Percentiles rank a stretch among this genome's conserved stretches.
Evolutionary conservation across 2,329 filamentous ascomycete species (phyloP).

Genomic region (Fusarium annulatum): DNA sequence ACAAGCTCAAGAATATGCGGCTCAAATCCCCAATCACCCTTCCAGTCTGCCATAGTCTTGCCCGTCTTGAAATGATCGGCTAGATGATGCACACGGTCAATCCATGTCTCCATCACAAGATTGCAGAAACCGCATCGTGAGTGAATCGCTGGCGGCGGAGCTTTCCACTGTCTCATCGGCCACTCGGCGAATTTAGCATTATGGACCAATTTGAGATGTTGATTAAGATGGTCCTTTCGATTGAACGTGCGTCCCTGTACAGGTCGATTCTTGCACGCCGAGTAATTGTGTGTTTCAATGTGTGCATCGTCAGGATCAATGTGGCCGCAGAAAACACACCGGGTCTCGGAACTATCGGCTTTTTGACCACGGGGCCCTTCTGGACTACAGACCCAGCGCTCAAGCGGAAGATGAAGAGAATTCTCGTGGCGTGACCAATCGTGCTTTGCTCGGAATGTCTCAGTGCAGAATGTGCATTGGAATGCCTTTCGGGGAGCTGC

Average conservation of each 20-base stretch:
- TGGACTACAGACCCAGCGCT: slow-evolving; percentile 58
- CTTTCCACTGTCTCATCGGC: slow-evolving; percentile 51
- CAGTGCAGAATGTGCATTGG: slow-evolving; percentile 60
- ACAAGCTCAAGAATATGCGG: slow-evolving; percentile 51
- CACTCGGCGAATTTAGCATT: slow-evolving; percentile 51
- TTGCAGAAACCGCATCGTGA: slow-evolving; percentile 57
- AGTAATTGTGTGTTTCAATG: slow-evolving; percentile 51
- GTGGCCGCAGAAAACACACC: slow-evolving; percentile 54
- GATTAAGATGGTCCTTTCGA: slow-evolving; percentile 56
- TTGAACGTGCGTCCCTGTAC: slow-evolving; percentile 57
- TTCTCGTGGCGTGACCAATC: slow-evolving; percentile 63
- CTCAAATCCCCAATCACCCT: slow-evolving; percentile 57
- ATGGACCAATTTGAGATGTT: slow-evolving; percentile 55
- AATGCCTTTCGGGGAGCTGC: slow-evolving; percentile 40
- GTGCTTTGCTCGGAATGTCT: slow-evolving; percentile 57
- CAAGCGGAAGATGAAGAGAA: slow-evolving; percentile 57
- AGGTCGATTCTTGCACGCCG: slow-evolving; percentile 62
- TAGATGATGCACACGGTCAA: slow-evolving; percentile 50
- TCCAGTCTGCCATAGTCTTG: slow-evolving; percentile 56
- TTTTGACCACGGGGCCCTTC: slow-evolving; percentile 50
- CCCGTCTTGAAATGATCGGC: slow-evolving; percentile 56
- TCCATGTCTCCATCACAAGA: slow-evolving; percentile 51
- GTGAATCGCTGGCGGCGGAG: slow-evolving; percentile 49
- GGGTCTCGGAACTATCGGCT: slow-evolving; percentile 43
- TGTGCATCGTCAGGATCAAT: slow-evolving; percentile 49